Conservation (phyloP, 371 early-diverging fungal genomes). For the Mucor saturninus region DNA sequence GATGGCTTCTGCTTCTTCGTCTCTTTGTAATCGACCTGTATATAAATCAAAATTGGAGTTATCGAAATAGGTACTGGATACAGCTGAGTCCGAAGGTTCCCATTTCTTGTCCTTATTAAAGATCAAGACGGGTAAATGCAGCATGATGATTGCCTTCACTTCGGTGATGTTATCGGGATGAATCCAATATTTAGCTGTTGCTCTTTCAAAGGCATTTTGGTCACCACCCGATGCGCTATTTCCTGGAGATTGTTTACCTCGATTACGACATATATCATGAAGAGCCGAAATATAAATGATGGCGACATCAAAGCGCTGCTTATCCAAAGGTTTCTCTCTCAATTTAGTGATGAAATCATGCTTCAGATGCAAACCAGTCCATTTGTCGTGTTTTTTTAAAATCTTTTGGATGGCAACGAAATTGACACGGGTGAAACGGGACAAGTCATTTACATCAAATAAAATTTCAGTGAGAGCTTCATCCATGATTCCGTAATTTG, state of each 20-base stretch:
- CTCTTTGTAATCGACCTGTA: slow-evolving; percentile 82
- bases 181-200: slow-evolving; percentile 86
- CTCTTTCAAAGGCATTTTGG: slow-evolving; percentile 35
- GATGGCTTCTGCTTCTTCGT: slow-evolving; percentile 88
- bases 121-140: slow-evolving; percentile 92
- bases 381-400: slow-evolving; percentile 89
- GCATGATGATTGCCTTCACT: slow-evolving; percentile 87
- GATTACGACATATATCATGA: slow-evolving; percentile 31
- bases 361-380: slow-evolving; percentile 27
- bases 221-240: slow-evolving; percentile 31
- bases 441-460: slow-evolving; percentile 83
- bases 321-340: slow-evolving; percentile 33
- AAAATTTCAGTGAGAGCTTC: slow-evolving; percentile 34
- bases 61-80: slow-evolving; percentile 35
- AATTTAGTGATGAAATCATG: slow-evolving; percentile 24
- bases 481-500: slow-evolving; percentile 54
- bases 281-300: slow-evolving; percentile 34
- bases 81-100: slow-evolving; percentile 33
- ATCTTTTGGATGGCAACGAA: slow-evolving; percentile 94
- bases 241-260: slow-evolving; percentile 29
- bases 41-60: slow-evolving; percentile 29
- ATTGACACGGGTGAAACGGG: slow-evolving; percentile 91
- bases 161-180: slow-evolving; percentile 96
- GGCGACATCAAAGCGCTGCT: slow-evolving; percentile 35
- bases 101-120: slow-evolving; percentile 52